Percentiles rank a stretch among this genome's conserved stretches.
phyloP scores from a whole-genome alignment of 805 yeast species.

The Yarrowia divulgata region DNA sequence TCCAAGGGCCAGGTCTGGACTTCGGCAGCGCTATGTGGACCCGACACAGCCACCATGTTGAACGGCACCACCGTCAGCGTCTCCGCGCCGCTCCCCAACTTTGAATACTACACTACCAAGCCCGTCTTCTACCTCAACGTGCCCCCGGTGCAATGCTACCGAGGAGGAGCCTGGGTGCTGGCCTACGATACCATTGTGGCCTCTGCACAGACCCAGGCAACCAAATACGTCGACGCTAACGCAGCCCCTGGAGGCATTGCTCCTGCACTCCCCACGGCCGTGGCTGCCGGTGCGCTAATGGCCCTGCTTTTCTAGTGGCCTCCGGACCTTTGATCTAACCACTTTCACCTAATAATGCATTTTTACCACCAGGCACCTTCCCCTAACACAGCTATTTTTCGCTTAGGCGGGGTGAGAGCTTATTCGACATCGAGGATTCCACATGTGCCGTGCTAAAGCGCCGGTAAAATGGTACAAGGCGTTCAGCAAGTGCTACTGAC shows the following conservation, averaged over 20 bases:
- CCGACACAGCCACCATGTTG: neutral
- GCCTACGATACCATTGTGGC: constrained; percentile 28
- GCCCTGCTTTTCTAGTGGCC: constrained; percentile 19
- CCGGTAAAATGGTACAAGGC: no score
- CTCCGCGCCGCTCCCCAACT: constrained; percentile 18
- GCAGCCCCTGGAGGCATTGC: constrained; percentile 16
- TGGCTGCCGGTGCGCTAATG: constrained; percentile 11
- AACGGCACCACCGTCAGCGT: constrained; percentile 16
- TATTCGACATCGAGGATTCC: neutral
- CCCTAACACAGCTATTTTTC: neutral
- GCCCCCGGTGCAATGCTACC: constrained; percentile 35
- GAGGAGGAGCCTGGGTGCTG: constrained; percentile 34
- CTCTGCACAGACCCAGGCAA: neutral
- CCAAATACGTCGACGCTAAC: constrained; percentile 25
- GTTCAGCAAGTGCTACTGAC: no score
- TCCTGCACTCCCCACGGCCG: neutral
- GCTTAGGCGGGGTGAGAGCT: constrained; percentile 1
- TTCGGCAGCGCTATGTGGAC: constrained; percentile 15
- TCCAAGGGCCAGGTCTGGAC: constrained; percentile 37
- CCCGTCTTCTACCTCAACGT: constrained; percentile 28
- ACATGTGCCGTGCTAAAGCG: no score
- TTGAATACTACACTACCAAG: constrained; percentile 18
- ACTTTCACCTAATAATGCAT: constrained; percentile 25
- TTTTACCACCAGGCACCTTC: neutral
- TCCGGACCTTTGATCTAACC: constrained; percentile 1